These are phyloP conservation scores for Limonium bicolor DNA, from an alignment of 148 eudicot genomes.

Conservation along the genomic window DNA sequence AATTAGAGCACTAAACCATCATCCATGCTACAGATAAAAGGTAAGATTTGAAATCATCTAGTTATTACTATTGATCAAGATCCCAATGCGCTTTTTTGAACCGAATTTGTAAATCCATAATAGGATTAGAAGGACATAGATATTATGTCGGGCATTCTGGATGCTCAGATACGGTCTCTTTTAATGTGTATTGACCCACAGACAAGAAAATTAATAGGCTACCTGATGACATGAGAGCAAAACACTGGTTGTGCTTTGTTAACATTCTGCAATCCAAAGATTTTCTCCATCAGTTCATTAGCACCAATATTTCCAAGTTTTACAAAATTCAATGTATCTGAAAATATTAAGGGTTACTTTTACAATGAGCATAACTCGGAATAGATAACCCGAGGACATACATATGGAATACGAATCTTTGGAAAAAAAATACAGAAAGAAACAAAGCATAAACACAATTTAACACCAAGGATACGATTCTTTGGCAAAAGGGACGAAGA, in stretches of 20 bases:
- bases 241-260: slow-evolving; percentile 9
- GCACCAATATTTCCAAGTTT: slow-evolving; percentile 42
- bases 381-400: no score
- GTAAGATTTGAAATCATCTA: no score
- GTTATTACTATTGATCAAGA: no score
- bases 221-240: slow-evolving; percentile 48
- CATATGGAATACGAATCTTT: no score
- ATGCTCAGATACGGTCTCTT: no score
- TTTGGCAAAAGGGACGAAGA: slow-evolving; percentile 35
- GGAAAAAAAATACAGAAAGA: neutral
- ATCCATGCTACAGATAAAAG: no score
- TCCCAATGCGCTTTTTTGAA: no score
- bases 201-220: slow-evolving; percentile 24
- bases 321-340: slow-evolving; percentile 42
- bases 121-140: no score
- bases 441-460: neutral
- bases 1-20: no score
- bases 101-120: no score
- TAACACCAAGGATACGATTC: slow-evolving; percentile 81
- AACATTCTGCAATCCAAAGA: slow-evolving; percentile 37
- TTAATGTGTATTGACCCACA: no score
- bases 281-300: slow-evolving; percentile 23
- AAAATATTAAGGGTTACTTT: slow-evolving; percentile 8
- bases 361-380: neutral
- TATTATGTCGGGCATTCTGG: no score